Base-by-base conservation (phyloP, 306 rosid genomes). In the Malus asiatica region DNA sequence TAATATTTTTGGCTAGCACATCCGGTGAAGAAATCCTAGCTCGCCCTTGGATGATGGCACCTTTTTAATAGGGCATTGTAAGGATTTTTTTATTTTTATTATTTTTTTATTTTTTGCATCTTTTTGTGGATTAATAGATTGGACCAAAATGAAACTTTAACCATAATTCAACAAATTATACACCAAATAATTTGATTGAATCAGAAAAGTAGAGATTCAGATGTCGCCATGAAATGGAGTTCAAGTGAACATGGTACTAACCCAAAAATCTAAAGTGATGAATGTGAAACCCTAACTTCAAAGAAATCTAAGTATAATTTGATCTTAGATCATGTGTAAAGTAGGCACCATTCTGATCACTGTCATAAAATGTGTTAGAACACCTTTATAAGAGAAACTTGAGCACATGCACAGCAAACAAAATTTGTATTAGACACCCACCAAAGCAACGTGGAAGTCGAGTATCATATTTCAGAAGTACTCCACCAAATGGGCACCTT, bases 391-490 rank as follows among this genome's bases (percentile, higher is more conserved):
- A 71, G 3, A 57, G 1, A 57, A 57, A 59, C 8, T 68, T 59
- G 40, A 57, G 16, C 76, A 27, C 25, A 68, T 46, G 60, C 80
- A 48, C 73, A 27, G 14, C 48, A 72, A 76, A 67, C 66, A 45
- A 71, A 66, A 6, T 42, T 16, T 44, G 35, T 32, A 68, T 11
- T 77, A 19, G 15, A 25, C 79, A 58, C 69, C 83, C 79, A 40
- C 72, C 68, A 48, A 70, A 53, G 61, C 23, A 74, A 78, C 72
- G 79, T 74, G 79, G 71, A 74, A 55, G 63, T 22, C 52, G 18
- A 55, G 8, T 57, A 19, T 66, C 55, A 38, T 44, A 79, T 22
- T 66, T 38, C 38, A 75, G 10, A 22, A 22, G 18, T 6, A 32
- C 55, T 51, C 20, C n/a, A 51, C 55, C 73, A 22, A 72, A 8